Evolutionary conservation across 2,329 filamentous ascomycete species (phyloP).

Genomic region (Pseudogymnoascus sp.): DNA sequence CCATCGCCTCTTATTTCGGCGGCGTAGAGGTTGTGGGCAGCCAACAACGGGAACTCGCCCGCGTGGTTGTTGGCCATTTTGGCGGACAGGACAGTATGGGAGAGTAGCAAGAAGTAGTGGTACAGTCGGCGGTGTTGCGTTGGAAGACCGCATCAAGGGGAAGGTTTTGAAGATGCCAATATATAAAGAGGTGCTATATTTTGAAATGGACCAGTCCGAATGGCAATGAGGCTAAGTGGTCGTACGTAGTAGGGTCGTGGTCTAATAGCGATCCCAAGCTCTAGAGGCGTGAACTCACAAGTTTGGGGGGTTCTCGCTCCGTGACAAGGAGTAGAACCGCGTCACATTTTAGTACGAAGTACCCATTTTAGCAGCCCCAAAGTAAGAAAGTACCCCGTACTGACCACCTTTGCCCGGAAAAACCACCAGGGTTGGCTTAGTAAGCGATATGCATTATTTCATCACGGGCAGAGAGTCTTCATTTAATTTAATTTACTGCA

Average conservation of each 20-base stretch:
- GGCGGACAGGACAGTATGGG: neutral
- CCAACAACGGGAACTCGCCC: slow-evolving; percentile 50
- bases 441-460: neutral
- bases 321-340: slow-evolving; percentile 8
- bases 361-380: slow-evolving; percentile 2
- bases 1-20: slow-evolving; percentile 55
- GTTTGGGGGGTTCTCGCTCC: neutral
- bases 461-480: slow-evolving; percentile 2
- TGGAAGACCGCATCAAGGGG: slow-evolving; percentile 5
- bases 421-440: neutral
- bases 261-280: neutral
- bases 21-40: slow-evolving; percentile 50
- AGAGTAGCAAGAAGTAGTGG: neutral
- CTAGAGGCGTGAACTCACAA: neutral
- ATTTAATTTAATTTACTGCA: slow-evolving; percentile 1
- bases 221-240: neutral
- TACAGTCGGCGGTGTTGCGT: slow-evolving; percentile 6
- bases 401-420: slow-evolving; percentile 6
- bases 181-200: neutral
- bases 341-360: slow-evolving; percentile 9
- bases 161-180: neutral
- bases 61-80: slow-evolving; percentile 11
- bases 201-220: neutral
- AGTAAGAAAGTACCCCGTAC: neutral
- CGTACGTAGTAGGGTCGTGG: neutral